Conservation (phyloP, 2,329 filamentous ascomycete species). For the Pestalotiopsis sp. region DNA sequence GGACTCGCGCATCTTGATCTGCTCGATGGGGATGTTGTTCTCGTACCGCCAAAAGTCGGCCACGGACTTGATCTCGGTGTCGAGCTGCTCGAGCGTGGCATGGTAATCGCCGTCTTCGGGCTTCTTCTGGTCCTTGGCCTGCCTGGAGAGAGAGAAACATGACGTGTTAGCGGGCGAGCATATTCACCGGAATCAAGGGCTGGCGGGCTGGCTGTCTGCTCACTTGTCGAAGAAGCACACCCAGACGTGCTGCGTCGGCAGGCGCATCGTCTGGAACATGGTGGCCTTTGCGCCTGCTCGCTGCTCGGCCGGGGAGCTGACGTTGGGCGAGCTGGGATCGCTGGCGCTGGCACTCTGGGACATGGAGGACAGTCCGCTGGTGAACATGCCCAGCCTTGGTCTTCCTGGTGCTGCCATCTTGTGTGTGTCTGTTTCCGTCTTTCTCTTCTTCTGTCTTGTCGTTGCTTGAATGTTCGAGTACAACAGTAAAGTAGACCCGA, state of each 20-base stretch:
- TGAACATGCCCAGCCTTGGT: conserved; percentile 58
- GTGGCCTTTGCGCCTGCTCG: conserved; percentile 83
- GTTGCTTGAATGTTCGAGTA: not conserved
- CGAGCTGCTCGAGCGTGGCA: conserved; percentile 63
- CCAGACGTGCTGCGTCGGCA: conserved; percentile 82
- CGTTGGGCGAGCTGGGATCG: conserved; percentile 60
- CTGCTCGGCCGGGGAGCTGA: conserved; percentile 70
- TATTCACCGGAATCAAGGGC: not conserved
- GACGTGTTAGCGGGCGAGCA: not conserved
- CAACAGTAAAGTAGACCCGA: not conserved
- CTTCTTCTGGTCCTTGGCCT: conserved; percentile 46
- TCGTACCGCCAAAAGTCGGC: conserved; percentile 86
- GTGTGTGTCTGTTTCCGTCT: not conserved
- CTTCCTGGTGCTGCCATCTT: conserved; percentile 51
- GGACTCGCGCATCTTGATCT: conserved; percentile 76
- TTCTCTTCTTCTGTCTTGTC: not conserved
- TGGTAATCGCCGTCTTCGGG: conserved; percentile 49
- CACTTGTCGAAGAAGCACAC: conserved; percentile 70
- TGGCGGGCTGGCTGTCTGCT: conserved; percentile 18
- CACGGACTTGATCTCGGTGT: conserved; percentile 72
- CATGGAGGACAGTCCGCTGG: conserved; percentile 64
- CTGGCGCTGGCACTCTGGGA: conserved; percentile 54
- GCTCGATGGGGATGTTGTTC: conserved; percentile 78
- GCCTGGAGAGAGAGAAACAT: conserved; percentile 31
- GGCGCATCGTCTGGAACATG: conserved; percentile 73